Conservation (phyloP, 208 protist species). For the Tritrichomonas musculus region DNA sequence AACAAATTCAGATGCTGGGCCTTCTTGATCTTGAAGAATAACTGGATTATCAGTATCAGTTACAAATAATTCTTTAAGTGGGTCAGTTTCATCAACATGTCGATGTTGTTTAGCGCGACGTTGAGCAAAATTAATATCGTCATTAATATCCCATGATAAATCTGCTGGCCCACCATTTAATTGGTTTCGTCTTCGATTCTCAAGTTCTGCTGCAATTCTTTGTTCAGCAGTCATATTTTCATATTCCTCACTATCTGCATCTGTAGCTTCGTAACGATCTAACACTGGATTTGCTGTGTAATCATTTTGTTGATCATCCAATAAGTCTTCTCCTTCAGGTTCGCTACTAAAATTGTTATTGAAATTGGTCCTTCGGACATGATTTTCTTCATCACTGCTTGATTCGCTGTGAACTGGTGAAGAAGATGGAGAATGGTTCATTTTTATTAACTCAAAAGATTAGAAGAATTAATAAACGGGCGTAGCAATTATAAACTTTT, state of each 20-base stretch:
- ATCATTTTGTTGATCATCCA: neutral
- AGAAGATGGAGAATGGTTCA: neutral
- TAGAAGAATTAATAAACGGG: no score
- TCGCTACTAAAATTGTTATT: neutral
- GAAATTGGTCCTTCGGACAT: neutral
- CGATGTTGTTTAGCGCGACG: neutral
- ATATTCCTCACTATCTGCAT: constrained; percentile 39
- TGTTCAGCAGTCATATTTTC: neutral
- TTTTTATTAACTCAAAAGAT: no score
- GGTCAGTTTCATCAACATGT: neutral
- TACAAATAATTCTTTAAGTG: neutral
- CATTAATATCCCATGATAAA: neutral
- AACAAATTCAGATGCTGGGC: neutral
- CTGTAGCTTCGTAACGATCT: constrained; percentile 42
- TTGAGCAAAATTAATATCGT: neutral
- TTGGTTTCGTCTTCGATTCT: neutral
- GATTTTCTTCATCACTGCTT: neutral
- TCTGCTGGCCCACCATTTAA: neutral
- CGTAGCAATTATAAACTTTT: no score
- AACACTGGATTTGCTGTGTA: constrained; percentile 45
- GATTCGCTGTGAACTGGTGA: neutral
- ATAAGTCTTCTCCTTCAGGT: constrained; percentile 38
- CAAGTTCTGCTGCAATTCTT: neutral
- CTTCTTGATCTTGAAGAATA: neutral
- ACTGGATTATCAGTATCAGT: neutral